Conservation (phyloP, 257 asterid species). For the Nicotiana tabacum region DNA sequence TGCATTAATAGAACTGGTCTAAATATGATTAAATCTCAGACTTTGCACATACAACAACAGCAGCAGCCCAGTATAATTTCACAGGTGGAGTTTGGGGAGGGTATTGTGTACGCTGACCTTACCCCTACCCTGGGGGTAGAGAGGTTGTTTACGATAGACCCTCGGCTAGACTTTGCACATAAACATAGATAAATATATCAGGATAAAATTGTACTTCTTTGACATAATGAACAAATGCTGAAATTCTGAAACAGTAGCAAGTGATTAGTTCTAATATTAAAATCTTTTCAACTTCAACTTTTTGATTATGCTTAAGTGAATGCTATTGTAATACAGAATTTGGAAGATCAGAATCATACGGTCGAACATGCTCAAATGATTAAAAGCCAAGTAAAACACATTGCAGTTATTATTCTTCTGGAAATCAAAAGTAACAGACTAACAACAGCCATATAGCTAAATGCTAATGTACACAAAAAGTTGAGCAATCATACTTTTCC, state of each 20-base stretch:
- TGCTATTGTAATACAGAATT: not conserved
- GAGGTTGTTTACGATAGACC: no score
- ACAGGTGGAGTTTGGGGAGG: no score
- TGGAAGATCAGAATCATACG: not conserved
- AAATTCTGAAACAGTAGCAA: not conserved
- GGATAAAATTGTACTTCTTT: not conserved
- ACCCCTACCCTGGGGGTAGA: no score
- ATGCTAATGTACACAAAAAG: not conserved
- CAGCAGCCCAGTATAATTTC: no score
- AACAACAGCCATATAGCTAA: no score
- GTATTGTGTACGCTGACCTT: no score
- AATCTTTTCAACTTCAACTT: not conserved
- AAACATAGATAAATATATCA: not conserved
- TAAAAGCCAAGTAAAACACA: no score
- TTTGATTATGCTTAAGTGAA: not conserved
- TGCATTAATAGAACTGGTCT: not conserved
- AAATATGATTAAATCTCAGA: not conserved
- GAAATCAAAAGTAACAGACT: no score
- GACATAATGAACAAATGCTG: not conserved
- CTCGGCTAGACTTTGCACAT: no score
- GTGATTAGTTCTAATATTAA: not conserved
- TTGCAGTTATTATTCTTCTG: no score
- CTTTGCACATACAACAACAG: no score
- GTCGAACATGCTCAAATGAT: not conserved
- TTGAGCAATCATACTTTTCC: constrained; percentile 6